Evolutionary conservation across 1,139 yeast species (phyloP), one percentile per base, ranked within the genome.

Genomic region (Suhomyces anneliseae): DNA sequence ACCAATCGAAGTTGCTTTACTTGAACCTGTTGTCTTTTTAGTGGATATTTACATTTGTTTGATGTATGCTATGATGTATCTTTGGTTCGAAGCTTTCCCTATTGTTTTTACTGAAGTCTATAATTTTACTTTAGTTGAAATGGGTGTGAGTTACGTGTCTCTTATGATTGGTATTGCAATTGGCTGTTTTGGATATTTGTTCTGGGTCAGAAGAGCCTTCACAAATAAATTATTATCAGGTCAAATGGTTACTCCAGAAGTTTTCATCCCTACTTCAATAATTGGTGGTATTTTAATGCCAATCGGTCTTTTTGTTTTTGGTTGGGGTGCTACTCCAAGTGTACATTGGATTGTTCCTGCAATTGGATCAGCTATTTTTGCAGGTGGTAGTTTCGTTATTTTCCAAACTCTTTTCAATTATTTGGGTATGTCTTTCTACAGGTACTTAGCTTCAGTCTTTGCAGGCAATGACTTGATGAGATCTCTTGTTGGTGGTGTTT

Each of bases 41-140:
- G 65, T 76, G 57, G 65, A 81, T 55, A 29, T 77, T 15, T 82
- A 82, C 60, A 65, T 78, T 53, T 75, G 84, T 2, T 62, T 83
- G 54, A 69, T 77, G 19, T 83, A 82, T 60, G 75, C 83, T 32
- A 62, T 79, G 33, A 60, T 78, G 58, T 82, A 81, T 57, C 64
- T 82, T 40, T 82, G 78, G 72, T 79, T 82, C 54, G 87, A 82
- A 60, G 83, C 82, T 1, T 77, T 80, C 60, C 87, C 87, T 7
- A 70, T 82, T 42, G 81, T 80, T 2, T 81, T 76, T 51, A 46
- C 53, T 8, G 77, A 68, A 5, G 57, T 69, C 32, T 69, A 77
- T 51, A 60, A 69, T 43, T 82, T 82, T 60, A 74, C 79, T n/a
- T 53, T 69, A 34, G 67, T 81, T 15, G 76, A 76, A 44, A 58